Percentiles rank a stretch among this genome's conserved stretches.
These are phyloP conservation scores for Aspergillus neotritici DNA, from an alignment of 2,329 filamentous ascomycete species.

Conservation along the genomic window DNA sequence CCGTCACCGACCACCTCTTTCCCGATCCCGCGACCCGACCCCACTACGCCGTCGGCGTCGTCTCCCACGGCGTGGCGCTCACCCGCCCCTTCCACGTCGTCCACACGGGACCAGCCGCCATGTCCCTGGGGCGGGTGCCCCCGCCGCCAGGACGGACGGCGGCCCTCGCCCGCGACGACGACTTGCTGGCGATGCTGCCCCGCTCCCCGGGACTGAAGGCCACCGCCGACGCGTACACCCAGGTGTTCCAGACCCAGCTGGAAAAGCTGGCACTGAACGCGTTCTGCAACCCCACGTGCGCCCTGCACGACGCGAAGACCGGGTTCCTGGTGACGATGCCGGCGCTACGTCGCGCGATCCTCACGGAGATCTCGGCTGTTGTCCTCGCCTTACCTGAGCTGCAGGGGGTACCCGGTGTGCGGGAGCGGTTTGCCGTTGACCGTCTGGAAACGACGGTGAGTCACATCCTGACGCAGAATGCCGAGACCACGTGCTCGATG, in stretches of 20 bases:
- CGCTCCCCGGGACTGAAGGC: slow-evolving; percentile 59
- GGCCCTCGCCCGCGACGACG: slow-evolving; percentile 18
- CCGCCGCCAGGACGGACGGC: slow-evolving; percentile 5
- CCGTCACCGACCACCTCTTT: slow-evolving; percentile 67
- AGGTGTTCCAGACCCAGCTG: slow-evolving; percentile 68
- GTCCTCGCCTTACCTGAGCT: slow-evolving; percentile 71
- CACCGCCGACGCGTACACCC: slow-evolving; percentile 51
- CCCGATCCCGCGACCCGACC: slow-evolving; percentile 60
- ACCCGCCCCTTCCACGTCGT: slow-evolving; percentile 48
- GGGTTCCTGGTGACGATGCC: slow-evolving; percentile 64
- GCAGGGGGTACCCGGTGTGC: slow-evolving; percentile 54
- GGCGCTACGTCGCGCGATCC: slow-evolving; percentile 59
- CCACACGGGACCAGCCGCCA: slow-evolving; percentile 56
- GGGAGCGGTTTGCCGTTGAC: slow-evolving; percentile 54
- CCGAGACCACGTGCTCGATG: slow-evolving; percentile 10
- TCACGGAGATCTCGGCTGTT: slow-evolving; percentile 69
- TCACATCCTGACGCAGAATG: slow-evolving; percentile 2
- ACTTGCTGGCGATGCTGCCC: slow-evolving; percentile 58
- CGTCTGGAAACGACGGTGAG: slow-evolving; percentile 40
- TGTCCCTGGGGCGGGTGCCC: slow-evolving; percentile 50
- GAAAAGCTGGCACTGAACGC: slow-evolving; percentile 70
- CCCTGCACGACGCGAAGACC: slow-evolving; percentile 71
- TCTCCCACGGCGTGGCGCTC: slow-evolving; percentile 53
- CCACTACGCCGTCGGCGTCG: slow-evolving; percentile 67
- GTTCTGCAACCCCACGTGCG: slow-evolving; percentile 75